Evolutionary conservation across 768 basidiomycete genomes (phyloP).

Genomic region (Rhodocollybia butyracea): DNA sequence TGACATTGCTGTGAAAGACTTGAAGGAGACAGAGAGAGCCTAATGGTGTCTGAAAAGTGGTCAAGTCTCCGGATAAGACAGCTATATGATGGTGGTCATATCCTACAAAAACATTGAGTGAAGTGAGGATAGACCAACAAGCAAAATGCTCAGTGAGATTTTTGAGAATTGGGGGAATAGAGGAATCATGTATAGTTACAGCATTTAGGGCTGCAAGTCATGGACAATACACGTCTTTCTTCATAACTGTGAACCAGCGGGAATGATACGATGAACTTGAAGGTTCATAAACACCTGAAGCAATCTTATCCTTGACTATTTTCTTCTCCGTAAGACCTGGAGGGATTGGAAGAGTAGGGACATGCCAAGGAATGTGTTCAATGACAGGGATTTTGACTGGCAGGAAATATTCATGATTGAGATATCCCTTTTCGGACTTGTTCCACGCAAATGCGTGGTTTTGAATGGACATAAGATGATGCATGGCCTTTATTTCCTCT

Average conservation of each 20-base stretch:
- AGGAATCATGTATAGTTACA: conserved; percentile 18
- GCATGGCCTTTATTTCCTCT: neutral
- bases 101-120: conserved; percentile 22
- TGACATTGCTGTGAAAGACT: conserved; percentile 36
- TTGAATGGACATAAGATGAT: conserved; percentile 3
- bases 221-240: conserved; percentile 21
- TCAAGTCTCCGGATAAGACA: conserved; percentile 23
- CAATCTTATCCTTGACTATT: conserved; percentile 14
- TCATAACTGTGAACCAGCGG: conserved; percentile 12
- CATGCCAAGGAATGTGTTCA: neutral
- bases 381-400: conserved; percentile 14
- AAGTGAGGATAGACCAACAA: neutral
- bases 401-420: conserved; percentile 17
- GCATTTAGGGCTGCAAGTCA: conserved; percentile 24
- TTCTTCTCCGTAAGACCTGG: conserved; percentile 12
- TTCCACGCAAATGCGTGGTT: conserved; percentile 23
- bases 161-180: conserved; percentile 13
- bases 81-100: conserved; percentile 20
- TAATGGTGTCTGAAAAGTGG: conserved; percentile 37
- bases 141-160: conserved; percentile 12
- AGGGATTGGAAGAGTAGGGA: conserved; percentile 12
- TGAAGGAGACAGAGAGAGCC: conserved; percentile 24
- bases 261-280: conserved; percentile 13
- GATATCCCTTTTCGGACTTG: conserved; percentile 19
- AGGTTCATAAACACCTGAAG: conserved; percentile 15